Conservation (phyloP, 495 filamentous ascomycete genomes). For the Schizothecium vesticola region DNA sequence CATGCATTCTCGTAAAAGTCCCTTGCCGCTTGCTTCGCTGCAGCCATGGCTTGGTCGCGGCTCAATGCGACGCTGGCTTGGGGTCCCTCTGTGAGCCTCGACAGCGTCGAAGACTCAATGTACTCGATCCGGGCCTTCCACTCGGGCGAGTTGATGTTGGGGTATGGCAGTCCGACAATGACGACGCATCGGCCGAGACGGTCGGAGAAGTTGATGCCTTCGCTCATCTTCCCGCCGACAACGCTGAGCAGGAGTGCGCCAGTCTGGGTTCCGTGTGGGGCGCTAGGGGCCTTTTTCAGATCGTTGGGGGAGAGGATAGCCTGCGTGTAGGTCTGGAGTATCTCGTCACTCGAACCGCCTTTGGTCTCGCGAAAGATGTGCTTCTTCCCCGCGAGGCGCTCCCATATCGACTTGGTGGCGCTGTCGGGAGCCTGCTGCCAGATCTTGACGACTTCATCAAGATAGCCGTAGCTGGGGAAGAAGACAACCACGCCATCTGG, state of each 20-base stretch:
- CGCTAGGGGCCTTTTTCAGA: background rate
- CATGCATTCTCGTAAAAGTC: slow-evolving; percentile 94
- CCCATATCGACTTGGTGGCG: slow-evolving; percentile 42
- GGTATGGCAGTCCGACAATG: slow-evolving; percentile 87
- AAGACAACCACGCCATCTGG: slow-evolving; percentile 95
- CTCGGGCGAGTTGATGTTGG: slow-evolving; percentile 81
- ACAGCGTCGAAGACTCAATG: slow-evolving; percentile 56
- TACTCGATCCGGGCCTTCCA: slow-evolving; percentile 91
- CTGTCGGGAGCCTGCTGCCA: slow-evolving; percentile 50
- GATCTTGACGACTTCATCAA: slow-evolving; percentile 61
- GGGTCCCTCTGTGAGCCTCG: slow-evolving; percentile 39
- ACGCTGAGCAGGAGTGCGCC: slow-evolving; percentile 87
- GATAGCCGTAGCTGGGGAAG: slow-evolving; percentile 90
- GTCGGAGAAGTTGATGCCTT: slow-evolving; percentile 98
- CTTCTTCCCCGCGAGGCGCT: slow-evolving; percentile 55
- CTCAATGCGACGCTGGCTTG: background rate
- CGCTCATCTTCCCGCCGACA: slow-evolving; percentile 90
- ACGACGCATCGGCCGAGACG: slow-evolving; percentile 80
- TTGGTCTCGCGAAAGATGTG: slow-evolving; percentile 62
- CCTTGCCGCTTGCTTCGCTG: slow-evolving; percentile 61
- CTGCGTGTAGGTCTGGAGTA: slow-evolving; percentile 64
- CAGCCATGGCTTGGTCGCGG: slow-evolving; percentile 20
- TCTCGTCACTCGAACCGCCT: slow-evolving; percentile 54
- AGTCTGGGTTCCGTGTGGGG: background rate
- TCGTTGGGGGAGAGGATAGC: slow-evolving; percentile 48